phyloP scores from a whole-genome alignment of 2,329 filamentous ascomycete species.

The Teratosphaeria gauchensis region DNA sequence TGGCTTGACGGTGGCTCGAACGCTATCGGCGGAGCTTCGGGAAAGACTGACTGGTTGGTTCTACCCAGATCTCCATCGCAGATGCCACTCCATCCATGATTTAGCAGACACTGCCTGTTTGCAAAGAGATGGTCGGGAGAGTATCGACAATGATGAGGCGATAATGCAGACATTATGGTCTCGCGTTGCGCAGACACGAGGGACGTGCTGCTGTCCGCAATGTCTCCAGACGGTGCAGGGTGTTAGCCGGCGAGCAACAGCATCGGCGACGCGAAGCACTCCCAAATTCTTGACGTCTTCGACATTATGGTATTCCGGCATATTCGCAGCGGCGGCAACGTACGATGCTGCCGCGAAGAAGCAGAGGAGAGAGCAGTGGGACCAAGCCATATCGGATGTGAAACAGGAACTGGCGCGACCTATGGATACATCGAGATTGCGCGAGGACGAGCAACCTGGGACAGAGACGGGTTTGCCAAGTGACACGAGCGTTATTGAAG shows the following conservation, averaged over 20 bases:
- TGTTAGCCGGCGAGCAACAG: conserved; percentile 43
- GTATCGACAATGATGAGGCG: conserved; percentile 6
- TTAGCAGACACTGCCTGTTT: no score
- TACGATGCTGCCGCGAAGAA: conserved; percentile 53
- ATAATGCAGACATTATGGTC: conserved; percentile 62
- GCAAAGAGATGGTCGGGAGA: not conserved
- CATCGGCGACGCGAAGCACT: conserved; percentile 41
- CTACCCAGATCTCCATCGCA: not conserved
- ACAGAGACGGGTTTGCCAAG: not conserved
- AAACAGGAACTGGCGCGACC: conserved; percentile 35
- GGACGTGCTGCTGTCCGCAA: conserved; percentile 52
- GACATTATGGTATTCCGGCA: conserved; percentile 58
- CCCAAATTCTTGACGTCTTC: conserved; percentile 42
- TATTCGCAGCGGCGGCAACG: conserved; percentile 55
- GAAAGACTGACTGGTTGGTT: not conserved
- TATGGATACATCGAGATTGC: not conserved
- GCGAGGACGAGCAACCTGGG: not conserved
- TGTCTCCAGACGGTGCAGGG: conserved; percentile 43
- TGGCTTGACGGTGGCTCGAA: not conserved
- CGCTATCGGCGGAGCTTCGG: not conserved
- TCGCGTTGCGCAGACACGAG: conserved; percentile 53
- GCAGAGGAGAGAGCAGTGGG: conserved; percentile 49
- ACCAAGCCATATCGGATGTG: conserved; percentile 49
- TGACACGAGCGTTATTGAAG: not conserved
- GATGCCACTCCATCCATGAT: not conserved